These are phyloP conservation scores for Trichophyton mentagrophytes DNA, from an alignment of 2,329 filamentous ascomycete genomes.

Conservation along the genomic window DNA sequence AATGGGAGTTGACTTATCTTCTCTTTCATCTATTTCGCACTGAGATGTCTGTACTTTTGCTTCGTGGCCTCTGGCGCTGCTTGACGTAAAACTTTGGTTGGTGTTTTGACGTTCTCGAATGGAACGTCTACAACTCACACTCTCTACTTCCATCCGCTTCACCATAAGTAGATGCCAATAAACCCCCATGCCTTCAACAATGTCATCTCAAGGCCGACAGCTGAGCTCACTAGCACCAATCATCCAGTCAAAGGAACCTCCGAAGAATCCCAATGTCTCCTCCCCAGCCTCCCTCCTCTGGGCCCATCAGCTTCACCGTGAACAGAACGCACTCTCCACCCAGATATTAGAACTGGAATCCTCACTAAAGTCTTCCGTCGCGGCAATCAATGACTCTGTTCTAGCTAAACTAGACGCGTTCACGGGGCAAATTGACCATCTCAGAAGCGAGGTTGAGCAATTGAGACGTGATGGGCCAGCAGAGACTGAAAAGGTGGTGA, in stretches of 20 bases:
- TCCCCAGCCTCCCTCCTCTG: conserved; percentile 22
- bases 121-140: too few species aligned
- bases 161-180: not conserved
- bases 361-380: conserved; percentile 3
- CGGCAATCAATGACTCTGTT: not conserved
- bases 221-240: not conserved
- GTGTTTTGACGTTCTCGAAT: not conserved
- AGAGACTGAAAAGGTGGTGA: conserved; percentile 5
- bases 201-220: conserved; percentile 7
- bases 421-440: not conserved
- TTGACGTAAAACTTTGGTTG: not conserved
- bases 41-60: too few species aligned
- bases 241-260: not conserved
- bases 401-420: not conserved
- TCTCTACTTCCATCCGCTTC: too few species aligned
- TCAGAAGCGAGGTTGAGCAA: not conserved
- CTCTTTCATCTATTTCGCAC: not conserved
- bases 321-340: conserved; percentile 22
- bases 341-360: conserved; percentile 17
- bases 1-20: not conserved
- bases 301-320: conserved; percentile 29
- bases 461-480: conserved; percentile 14
- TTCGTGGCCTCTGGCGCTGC: too few species aligned
- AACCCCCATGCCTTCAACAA: not conserved
- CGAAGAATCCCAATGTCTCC: conserved; percentile 2